Evolutionary conservation across 306 rosid genomes (phyloP).

Genomic region (Casuarina equisetifolia): DNA sequence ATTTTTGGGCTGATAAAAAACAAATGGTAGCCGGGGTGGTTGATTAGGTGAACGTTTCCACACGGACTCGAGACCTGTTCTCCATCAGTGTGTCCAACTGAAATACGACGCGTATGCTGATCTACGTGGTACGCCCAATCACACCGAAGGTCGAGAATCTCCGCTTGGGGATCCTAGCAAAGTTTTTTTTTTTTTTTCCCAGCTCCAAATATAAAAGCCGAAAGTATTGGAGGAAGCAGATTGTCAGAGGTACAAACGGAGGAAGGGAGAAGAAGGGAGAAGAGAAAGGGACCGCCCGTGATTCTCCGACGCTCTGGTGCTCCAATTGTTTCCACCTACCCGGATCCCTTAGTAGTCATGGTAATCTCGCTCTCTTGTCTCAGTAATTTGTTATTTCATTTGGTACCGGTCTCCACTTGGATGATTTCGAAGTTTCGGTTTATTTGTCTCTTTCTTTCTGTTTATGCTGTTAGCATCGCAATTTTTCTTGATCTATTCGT

Average conservation of each 20-base stretch:
- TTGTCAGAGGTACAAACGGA: neutral
- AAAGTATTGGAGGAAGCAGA: neutral
- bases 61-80: neutral
- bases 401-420: neutral
- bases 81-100: neutral
- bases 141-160: neutral
- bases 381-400: neutral
- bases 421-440: neutral
- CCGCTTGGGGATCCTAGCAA: neutral
- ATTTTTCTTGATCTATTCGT: neutral
- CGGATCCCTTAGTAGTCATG: conserved; percentile 30
- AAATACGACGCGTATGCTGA: neutral
- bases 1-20: too few relatives aligned
- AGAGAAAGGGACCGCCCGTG: conserved; percentile 5
- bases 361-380: conserved; percentile 17
- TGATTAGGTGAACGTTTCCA: neutral
- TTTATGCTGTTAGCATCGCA: neutral
- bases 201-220: neutral
- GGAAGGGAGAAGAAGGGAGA: neutral
- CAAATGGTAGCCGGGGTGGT: too few relatives aligned
- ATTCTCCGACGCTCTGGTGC: conserved; percentile 14
- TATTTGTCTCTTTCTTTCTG: neutral
- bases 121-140: neutral
- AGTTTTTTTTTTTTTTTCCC: too few relatives aligned
- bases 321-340: conserved; percentile 2